A percentile compares a stretch with the other conserved stretches of the same genome.
phyloP scores from a whole-genome alignment of 169 alveolate species.

The Ichthyophthirius multifiliis region DNA sequence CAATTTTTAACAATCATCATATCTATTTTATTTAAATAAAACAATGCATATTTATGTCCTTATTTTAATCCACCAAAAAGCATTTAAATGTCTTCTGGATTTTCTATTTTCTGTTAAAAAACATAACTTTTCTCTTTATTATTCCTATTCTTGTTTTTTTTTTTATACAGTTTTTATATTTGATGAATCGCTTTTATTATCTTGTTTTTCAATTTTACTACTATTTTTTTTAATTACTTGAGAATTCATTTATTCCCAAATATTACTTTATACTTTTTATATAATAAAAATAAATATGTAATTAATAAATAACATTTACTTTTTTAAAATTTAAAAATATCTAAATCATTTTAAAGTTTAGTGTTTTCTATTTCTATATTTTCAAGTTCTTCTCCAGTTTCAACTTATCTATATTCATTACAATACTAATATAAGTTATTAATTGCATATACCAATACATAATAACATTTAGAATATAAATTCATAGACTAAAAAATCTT shows the following conservation, averaged over 20 bases:
- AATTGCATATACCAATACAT: constrained; percentile 15
- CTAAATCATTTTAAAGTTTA: constrained; percentile 25
- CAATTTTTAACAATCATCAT: neutral
- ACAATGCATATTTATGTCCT: constrained; percentile 19
- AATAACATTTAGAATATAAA: constrained; percentile 1
- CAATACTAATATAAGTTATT: constrained; percentile 5
- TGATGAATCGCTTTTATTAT: neutral
- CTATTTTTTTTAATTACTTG: neutral
- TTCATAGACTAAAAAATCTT: neutral
- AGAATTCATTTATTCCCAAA: constrained; percentile 24
- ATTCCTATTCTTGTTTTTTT: neutral
- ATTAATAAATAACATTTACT: neutral
- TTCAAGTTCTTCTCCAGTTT: constrained; percentile 35
- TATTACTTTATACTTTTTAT: neutral
- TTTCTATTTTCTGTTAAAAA: constrained; percentile 14
- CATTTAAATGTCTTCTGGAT: constrained; percentile 16
- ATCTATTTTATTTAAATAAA: constrained; percentile 14
- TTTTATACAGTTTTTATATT: constrained; percentile 12
- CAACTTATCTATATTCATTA: constrained; percentile 11
- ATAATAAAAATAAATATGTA: neutral
- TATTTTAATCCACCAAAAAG: constrained; percentile 22
- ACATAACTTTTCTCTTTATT: constrained; percentile 1
- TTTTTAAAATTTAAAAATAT: neutral
- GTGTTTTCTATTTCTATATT: constrained; percentile 10
- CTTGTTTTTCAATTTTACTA: constrained; percentile 16